Conservation (phyloP, 2,329 filamentous ascomycete species). For the Pseudodiploospora longispora region DNA sequence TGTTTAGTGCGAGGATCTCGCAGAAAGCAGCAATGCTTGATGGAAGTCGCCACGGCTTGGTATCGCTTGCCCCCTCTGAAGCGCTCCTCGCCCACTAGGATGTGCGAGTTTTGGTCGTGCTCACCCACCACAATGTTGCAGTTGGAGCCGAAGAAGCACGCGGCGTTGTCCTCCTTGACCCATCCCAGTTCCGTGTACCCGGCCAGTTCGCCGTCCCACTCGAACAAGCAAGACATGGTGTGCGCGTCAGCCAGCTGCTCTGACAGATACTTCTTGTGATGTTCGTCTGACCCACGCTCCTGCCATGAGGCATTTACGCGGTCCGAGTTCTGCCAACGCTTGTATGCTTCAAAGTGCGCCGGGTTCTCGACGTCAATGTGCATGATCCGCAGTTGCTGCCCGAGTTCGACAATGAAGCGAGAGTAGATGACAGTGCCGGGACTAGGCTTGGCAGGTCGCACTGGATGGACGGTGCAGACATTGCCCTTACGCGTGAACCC, state of each 20-base stretch:
- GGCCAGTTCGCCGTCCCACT: slow-evolving; percentile 19
- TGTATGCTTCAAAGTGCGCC: slow-evolving; percentile 16
- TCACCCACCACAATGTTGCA: slow-evolving; percentile 18
- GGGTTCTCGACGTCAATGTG: slow-evolving; percentile 19
- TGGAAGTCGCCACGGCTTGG: slow-evolving; percentile 18
- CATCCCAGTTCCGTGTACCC: slow-evolving; percentile 20
- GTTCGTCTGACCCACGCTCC: slow-evolving; percentile 19
- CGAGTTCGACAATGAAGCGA: slow-evolving; percentile 18
- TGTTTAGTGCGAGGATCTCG: too few species aligned
- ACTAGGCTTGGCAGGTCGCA: slow-evolving; percentile 17
- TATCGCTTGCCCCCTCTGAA: slow-evolving; percentile 19
- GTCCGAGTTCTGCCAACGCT: slow-evolving; percentile 20
- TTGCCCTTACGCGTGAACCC: slow-evolving; percentile 19
- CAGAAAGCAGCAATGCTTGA: slow-evolving; percentile 15
- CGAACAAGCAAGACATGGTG: slow-evolving; percentile 20
- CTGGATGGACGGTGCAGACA: slow-evolving; percentile 19
- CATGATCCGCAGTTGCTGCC: slow-evolving; percentile 13
- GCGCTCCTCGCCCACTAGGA: slow-evolving; percentile 18
- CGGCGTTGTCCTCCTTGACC: slow-evolving; percentile 20
- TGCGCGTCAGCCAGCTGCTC: slow-evolving; percentile 17
- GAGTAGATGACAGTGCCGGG: slow-evolving; percentile 18
- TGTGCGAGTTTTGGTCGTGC: slow-evolving; percentile 20
- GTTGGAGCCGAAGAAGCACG: slow-evolving; percentile 18
- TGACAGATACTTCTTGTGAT: slow-evolving; percentile 17
- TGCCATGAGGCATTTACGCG: slow-evolving; percentile 19